Evolutionary conservation across 2,329 filamentous ascomycete genomes (phyloP).

Genomic region (Arthroderma uncinatum): DNA sequence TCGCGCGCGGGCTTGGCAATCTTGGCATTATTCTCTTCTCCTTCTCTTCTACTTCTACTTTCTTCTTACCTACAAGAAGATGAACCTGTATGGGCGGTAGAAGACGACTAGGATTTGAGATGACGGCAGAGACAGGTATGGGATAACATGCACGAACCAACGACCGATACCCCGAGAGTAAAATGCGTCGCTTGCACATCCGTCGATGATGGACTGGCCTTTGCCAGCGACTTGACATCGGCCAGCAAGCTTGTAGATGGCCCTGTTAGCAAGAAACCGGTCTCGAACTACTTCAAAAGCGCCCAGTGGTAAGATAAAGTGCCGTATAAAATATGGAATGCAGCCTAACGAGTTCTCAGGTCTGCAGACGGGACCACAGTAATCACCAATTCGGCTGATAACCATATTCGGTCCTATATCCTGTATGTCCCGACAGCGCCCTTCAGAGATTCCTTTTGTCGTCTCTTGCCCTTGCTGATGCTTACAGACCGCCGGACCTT

Average conservation of each 20-base stretch:
- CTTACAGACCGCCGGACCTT: constrained; percentile 37
- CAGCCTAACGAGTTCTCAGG: constrained; percentile 22
- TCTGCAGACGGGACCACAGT: constrained; percentile 48
- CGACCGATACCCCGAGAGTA: not conserved
- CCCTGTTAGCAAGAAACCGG: not conserved
- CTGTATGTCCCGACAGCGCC: constrained; percentile 30
- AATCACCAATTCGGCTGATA: constrained; percentile 43
- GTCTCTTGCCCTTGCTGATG: not conserved
- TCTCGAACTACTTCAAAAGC: constrained; percentile 34
- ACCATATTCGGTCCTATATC: constrained; percentile 43
- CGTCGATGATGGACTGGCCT: not conserved
- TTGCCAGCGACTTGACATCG: not conserved
- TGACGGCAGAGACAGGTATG: not conserved
- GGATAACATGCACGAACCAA: not conserved
- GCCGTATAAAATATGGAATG: not conserved
- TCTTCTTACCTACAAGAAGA: not conserved
- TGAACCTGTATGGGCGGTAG: not conserved
- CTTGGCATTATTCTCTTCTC: too few species aligned
- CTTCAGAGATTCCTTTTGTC: not conserved
- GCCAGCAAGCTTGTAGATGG: not conserved
- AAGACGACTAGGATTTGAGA: too few species aligned
- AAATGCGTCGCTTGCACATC: not conserved
- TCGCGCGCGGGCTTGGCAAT: too few species aligned
- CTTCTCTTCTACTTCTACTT: not conserved
- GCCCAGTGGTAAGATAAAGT: constrained; percentile 33